Evolutionary conservation across 2,329 filamentous ascomycete genomes (phyloP), one percentile per base, ranked within the genome.

Genomic region (Penicillium sp.): DNA sequence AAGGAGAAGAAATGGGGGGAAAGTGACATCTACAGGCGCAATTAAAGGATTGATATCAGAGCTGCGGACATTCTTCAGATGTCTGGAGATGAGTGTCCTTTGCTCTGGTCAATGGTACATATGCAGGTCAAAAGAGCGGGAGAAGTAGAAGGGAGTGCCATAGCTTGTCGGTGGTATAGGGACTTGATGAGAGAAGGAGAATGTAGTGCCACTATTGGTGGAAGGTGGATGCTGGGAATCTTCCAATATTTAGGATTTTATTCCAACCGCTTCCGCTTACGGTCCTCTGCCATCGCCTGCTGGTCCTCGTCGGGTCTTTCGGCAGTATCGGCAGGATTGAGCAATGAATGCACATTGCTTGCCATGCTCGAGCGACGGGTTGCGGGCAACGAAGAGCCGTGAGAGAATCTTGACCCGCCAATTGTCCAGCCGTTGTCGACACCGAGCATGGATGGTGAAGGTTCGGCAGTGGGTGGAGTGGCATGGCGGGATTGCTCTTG

Each of bases 291-390:
- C 54, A 80, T 78, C 25, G 50, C 55, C 29, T 80, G 77, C 57
- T 86, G 80, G 57, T 89, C 86, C 69, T 88, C 86, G 46, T 86
- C 86, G 21, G 84, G 83, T 58, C 85, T 75, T 71, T 89, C 87
- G 2, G 83, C 84, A 1, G 86, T 89, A 63, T 88, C 86, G 15
- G 86, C 85, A 6, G 87, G 87, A 64, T 89, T 89, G 1, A 89
- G 78, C 25, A 89, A 73, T 6, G 82, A 86, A 69, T 88, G 85
- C 23, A 88, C 84, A 64, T 87, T 89, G 64, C 86, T 88, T 7
- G 87, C 87, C 87, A 89, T 89, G 67, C 86, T 89, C 27, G 85
- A 86, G 59, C 87, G 80, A 54, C 87, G 77, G 8, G 86, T 89
- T n/a, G 85, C 84, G 3, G 87, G 86, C 0, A 78, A 62, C 10